Evolutionary conservation across 306 rosid species (phyloP).

Genomic region (Trifolium pratense): DNA sequence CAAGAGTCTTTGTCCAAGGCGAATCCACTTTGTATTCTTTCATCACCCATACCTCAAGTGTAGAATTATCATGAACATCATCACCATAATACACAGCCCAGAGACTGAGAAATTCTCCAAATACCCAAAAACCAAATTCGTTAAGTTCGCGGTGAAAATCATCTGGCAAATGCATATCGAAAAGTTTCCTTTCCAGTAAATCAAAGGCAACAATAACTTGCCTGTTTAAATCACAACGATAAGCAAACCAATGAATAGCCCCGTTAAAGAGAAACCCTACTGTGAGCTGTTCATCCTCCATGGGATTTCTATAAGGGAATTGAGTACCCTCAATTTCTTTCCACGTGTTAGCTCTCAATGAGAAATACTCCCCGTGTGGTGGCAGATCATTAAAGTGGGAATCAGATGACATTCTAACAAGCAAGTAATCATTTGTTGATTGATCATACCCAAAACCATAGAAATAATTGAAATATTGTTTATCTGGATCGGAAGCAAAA

Average conservation of each 20-base stretch:
- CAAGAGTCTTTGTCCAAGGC: background rate
- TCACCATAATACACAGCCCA: background rate
- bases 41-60: background rate
- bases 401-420: background rate
- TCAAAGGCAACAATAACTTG: slow-evolving; percentile 30
- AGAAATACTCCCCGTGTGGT: slow-evolving; percentile 35
- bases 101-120: too few species aligned
- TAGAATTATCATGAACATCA: too few species aligned
- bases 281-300: too few species aligned
- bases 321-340: background rate
- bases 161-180: background rate
- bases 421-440: slow-evolving; percentile 19
- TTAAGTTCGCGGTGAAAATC: background rate
- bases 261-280: slow-evolving; percentile 14
- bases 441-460: slow-evolving; percentile 31
- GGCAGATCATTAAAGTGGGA: too few species aligned
- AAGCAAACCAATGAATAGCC: slow-evolving; percentile 18
- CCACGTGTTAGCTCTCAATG: slow-evolving; percentile 16
- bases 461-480: rapidly evolving
- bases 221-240: background rate
- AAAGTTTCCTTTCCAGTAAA: background rate
- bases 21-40: background rate
- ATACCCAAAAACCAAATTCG: background rate
- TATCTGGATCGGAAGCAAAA: background rate
- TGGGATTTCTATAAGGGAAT: background rate